phyloP scores from a whole-genome alignment of 805 yeast species.

The Candida taoyuanica region DNA sequence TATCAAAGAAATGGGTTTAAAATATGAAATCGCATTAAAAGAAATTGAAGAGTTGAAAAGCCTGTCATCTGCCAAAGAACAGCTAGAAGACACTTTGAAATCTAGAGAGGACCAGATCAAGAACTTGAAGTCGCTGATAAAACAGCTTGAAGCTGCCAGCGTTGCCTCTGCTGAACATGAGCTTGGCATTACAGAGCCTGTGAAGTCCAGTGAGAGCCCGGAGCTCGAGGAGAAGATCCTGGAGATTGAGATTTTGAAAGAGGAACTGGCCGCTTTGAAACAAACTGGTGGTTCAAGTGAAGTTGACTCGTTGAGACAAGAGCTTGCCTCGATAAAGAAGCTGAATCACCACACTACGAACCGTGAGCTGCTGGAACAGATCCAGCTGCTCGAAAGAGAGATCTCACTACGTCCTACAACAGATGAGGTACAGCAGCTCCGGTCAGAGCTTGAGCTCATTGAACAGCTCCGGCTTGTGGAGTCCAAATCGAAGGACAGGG shows the following conservation, averaged over 20 bases:
- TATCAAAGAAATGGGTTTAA: neutral
- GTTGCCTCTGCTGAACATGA: neutral
- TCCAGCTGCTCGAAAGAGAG: conserved; percentile 20
- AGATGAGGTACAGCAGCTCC: conserved; percentile 40
- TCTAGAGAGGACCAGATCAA: conserved; percentile 14
- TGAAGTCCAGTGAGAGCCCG: conserved; percentile 12
- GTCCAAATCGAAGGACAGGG: conserved; percentile 26
- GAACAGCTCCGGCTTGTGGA: conserved; percentile 32
- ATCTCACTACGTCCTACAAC: conserved; percentile 36
- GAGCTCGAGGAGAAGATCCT: conserved; percentile 22
- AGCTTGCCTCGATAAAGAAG: conserved; percentile 7
- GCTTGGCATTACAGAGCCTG: conserved; percentile 1
- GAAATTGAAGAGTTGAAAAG: neutral
- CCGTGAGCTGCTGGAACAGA: conserved; percentile 26
- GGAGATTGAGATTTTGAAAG: conserved; percentile 24
- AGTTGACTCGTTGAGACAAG: conserved; percentile 8
- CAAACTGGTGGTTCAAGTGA: conserved; percentile 7
- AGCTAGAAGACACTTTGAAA: conserved; percentile 9
- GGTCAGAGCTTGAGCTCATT: conserved; percentile 39
- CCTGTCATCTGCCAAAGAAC: neutral
- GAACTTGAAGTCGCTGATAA: conserved; percentile 8
- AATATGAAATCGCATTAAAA: neutral
- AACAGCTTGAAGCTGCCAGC: conserved; percentile 7
- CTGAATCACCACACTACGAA: conserved; percentile 17
- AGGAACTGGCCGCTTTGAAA: conserved; percentile 18